Conservation (phyloP, 306 rosid species). For the Hylodesmum podocarpum region DNA sequence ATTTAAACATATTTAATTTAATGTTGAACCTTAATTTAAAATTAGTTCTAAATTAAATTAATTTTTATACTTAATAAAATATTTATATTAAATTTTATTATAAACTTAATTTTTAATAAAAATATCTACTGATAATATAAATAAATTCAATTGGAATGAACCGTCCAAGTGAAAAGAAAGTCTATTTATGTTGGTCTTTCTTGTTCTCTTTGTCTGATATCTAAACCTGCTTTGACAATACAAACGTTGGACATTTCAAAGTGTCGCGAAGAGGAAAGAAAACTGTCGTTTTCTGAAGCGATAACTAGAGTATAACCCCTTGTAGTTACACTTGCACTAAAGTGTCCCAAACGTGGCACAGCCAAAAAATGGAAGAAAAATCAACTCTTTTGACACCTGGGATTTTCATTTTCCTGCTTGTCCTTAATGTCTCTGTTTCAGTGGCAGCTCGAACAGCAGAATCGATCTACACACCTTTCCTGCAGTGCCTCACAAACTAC, state of each 20-base stretch:
- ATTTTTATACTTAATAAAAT: no score
- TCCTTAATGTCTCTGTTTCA: slow-evolving; percentile 25
- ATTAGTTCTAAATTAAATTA: no score
- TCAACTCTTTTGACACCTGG: not conserved
- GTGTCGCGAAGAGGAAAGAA: not conserved
- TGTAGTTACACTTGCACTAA: not conserved
- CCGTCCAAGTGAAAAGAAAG: no score
- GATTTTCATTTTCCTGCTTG: slow-evolving; percentile 7
- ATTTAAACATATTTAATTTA: no score
- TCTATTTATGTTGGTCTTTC: not conserved
- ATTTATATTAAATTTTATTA: no score
- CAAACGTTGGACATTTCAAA: not conserved
- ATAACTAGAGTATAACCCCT: not conserved
- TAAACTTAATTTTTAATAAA: no score
- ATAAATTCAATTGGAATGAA: no score
- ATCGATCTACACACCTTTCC: slow-evolving; percentile 46
- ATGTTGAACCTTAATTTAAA: no score
- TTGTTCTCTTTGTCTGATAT: not conserved
- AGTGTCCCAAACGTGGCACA: not conserved
- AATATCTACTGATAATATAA: no score
- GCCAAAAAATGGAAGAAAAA: slow-evolving; percentile 26
- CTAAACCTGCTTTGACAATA: not conserved
- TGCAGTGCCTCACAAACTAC: slow-evolving; percentile 49
- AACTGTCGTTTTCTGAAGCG: not conserved
- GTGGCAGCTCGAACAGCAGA: slow-evolving; percentile 37